phyloP scores from a whole-genome alignment of 2,329 filamentous ascomycete species.

The Aspergillus luchuensis region DNA sequence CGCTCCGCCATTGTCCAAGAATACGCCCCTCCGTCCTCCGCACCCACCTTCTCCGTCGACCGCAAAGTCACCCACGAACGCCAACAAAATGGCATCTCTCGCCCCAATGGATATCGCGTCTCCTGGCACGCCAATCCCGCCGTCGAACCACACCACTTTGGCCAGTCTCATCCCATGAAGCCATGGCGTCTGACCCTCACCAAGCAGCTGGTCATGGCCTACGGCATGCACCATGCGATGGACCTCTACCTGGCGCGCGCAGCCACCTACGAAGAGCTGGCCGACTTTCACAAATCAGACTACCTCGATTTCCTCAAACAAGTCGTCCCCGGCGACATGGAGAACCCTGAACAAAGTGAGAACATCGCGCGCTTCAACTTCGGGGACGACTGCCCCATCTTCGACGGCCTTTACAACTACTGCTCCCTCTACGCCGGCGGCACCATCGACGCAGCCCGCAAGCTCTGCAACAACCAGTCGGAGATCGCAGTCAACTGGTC shows the following conservation, averaged over 20 bases:
- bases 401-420: constrained; percentile 93
- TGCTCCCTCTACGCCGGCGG: constrained; percentile 91
- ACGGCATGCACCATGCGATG: constrained; percentile 96
- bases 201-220: constrained; percentile 90
- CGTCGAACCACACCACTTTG: constrained; percentile 96
- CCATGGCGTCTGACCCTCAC: constrained; percentile 95
- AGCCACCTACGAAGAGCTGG: constrained; percentile 85
- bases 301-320: constrained; percentile 87
- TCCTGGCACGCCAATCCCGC: constrained; percentile 95
- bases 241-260: constrained; percentile 84
- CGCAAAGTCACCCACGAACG: constrained; percentile 57
- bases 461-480: constrained; percentile 80
- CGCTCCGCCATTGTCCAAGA: constrained; percentile 52
- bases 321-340: constrained; percentile 69
- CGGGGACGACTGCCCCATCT: constrained; percentile 92
- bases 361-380: constrained; percentile 74
- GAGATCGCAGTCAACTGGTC: constrained; percentile 99
- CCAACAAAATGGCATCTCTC: constrained; percentile 68
- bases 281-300: constrained; percentile 81
- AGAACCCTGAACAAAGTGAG: constrained; percentile 61
- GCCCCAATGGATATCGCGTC: constrained; percentile 83
- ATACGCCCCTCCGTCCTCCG: constrained; percentile 46
- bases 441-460: constrained; percentile 86
- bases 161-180: constrained; percentile 97
- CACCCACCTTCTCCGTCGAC: constrained; percentile 51